phyloP scores from a whole-genome alignment of 306 rosid species.

The Castanospermum australe region DNA sequence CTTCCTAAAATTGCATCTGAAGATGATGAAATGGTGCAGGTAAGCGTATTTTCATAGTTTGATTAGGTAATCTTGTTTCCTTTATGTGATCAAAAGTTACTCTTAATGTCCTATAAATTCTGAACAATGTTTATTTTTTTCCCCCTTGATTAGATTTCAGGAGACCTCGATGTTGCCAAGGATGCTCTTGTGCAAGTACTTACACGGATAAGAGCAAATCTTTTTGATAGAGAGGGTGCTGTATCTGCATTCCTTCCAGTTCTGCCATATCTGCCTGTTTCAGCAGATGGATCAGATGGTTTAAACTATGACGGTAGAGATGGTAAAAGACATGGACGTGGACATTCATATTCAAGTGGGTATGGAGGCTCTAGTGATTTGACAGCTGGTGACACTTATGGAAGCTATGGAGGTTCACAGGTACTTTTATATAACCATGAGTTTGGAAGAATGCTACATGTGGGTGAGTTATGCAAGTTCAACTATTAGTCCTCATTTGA shows the following conservation, averaged over 20 bases:
- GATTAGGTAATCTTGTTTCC: background rate
- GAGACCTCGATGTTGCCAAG: slow-evolving; percentile 93
- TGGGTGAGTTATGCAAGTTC: slow-evolving; percentile 5
- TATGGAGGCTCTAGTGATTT: slow-evolving; percentile 84
- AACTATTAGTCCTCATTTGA: slow-evolving; percentile 9
- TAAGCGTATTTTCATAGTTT: slow-evolving; percentile 27
- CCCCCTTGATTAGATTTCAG: slow-evolving; percentile 61
- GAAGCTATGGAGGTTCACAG: slow-evolving; percentile 89
- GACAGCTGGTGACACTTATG: slow-evolving; percentile 62
- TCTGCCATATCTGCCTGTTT: slow-evolving; percentile 82
- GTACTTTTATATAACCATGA: slow-evolving; percentile 37
- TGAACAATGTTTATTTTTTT: background rate
- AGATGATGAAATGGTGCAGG: slow-evolving; percentile 99
- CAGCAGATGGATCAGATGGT: slow-evolving; percentile 70
- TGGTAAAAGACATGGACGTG: slow-evolving; percentile 81
- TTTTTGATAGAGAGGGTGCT: slow-evolving; percentile 95
- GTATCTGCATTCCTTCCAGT: slow-evolving; percentile 74
- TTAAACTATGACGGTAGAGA: slow-evolving; percentile 80
- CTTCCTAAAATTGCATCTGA: slow-evolving; percentile 95
- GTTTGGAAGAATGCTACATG: background rate
- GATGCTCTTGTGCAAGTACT: slow-evolving; percentile 95
- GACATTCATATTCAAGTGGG: slow-evolving; percentile 74
- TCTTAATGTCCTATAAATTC: slow-evolving; percentile 10
- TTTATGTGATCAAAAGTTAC: background rate
- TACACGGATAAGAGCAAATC: slow-evolving; percentile 85